Base-by-base conservation (phyloP, 2,329 filamentous ascomycete genomes). In the Colletotrichum gigasporum region DNA sequence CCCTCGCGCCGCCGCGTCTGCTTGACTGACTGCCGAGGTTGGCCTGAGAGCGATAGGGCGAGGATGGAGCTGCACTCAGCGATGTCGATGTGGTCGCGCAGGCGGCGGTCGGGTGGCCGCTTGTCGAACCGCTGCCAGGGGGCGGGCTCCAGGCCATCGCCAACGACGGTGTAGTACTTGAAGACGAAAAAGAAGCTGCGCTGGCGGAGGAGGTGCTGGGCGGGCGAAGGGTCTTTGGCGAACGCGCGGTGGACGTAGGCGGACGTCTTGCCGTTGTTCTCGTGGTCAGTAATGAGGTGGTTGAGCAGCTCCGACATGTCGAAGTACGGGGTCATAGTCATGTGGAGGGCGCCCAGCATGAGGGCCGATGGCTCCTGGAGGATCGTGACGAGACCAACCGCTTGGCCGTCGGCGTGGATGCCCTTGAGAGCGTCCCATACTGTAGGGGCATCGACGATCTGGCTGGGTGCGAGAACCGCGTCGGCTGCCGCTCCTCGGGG, bases 91-190 rank as follows among this genome's bases (percentile, higher is more conserved):
- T 90, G 86, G 55, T 85, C 73, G 60, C 77, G 71, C 14, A 76
- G 66, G 18, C 76, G 70, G 55, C 75, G 72, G 69, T 80, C 72
- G 32, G 74, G 69, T 0, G 79, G 73, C n/a, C 78, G 73, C 42
- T 78, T 80, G 67, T 89, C 86, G 35, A 83, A 82, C 18, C 79
- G 76, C 70, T 90, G 88, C 87, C 87, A 90, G 5, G 84, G 78
- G 69, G 87, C 85, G 0, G 88, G 87, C 30, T 80, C 78, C 39
- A 87, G 82, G 4, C 81, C 82, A 4, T 85, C 79, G 2, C 82
- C 84, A 11, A 90, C 82, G 6, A 89, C 79, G 5, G 87, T 90
- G 70, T 88, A 89, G 71, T 89, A 90, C 68, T 90, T 88, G 71
- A 90, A 89, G 41, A 82, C 85, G 71, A 90, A 89, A 67, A 88